Conservation (phyloP, 176 grass and related monocot genomes). For the Typha latifolia region DNA sequence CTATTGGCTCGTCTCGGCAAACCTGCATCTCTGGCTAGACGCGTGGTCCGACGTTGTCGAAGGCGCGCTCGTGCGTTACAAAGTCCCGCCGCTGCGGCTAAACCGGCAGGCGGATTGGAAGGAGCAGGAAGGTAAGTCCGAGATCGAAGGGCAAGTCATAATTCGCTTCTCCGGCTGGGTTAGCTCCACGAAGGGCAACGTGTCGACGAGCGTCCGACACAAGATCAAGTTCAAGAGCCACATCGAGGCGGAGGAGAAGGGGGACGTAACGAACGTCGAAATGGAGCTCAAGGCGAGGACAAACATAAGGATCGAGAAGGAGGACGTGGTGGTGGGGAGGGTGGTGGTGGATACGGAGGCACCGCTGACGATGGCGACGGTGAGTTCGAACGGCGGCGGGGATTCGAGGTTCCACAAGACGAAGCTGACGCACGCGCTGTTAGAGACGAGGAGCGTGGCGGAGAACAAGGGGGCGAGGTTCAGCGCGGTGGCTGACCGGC, state of each 20-base stretch:
- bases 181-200: slow-evolving; percentile 34
- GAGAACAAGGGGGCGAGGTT: slow-evolving; percentile 3
- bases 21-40: slow-evolving; percentile 63
- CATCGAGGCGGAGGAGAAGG: slow-evolving; percentile 9
- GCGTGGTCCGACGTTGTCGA: slow-evolving; percentile 24
- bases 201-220: slow-evolving; percentile 22
- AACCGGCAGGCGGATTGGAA: slow-evolving; percentile 22
- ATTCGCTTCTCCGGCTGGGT: slow-evolving; percentile 46
- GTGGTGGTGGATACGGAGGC: slow-evolving; percentile 6
- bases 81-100: not conserved
- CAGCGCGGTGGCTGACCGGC: slow-evolving; percentile 3
- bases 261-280: slow-evolving; percentile 1
- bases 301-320: not conserved
- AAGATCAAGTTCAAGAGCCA: slow-evolving; percentile 18
- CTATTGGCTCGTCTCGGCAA: slow-evolving; percentile 47
- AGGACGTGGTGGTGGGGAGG: not conserved
- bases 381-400: slow-evolving; percentile 7
- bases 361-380: not conserved
- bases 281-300: slow-evolving; percentile 5
- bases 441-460: slow-evolving; percentile 7
- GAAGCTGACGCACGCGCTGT: slow-evolving; percentile 1
- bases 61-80: slow-evolving; percentile 32
- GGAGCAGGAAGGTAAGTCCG: slow-evolving; percentile 27
- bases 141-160: slow-evolving; percentile 24
- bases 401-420: slow-evolving; percentile 13